Evolutionary conservation across 495 filamentous ascomycete genomes (phyloP), one percentile per base, ranked within the genome.

Genomic region (Patellaria atrata): DNA sequence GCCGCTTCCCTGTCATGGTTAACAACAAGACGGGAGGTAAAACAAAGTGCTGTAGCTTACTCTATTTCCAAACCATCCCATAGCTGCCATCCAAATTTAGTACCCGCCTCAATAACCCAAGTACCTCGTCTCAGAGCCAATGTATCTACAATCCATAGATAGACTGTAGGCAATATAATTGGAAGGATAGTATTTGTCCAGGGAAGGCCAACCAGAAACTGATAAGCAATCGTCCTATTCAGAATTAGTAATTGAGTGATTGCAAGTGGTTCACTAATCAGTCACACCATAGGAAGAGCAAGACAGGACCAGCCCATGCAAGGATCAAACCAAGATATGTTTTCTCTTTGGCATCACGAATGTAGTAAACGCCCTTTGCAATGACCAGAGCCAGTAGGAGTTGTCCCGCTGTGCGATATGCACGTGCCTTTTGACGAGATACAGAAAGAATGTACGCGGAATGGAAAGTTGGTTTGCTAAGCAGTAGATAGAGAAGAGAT

Each of bases 301-400:
- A 40, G 40, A 80, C 69, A 8, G 75, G 70, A 19, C 57, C 57
- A 3, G 73, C 71, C 77, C 77, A 82, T n/a, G 62, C 53, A 8
- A 78, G 45, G 23, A 82, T 78, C 35, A 80, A 54, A 1, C 75
- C 74, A 22, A 77, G 52, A 43, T 82, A 82, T 14, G 68, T 74
- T 2, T 62, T 62, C 18, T 55, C 30, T 5, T 60, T 60, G 4
- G 58, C 59, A 5, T 41, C 48, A 20, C 35, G 47, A 17, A 73
- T 51, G 30, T 67, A 50, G n/a, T 38, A 40, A 16, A 39, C 46
- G 11, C 68, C 65, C 17, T 29, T 38, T 3, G 52, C 34, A 10
- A 70, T 53, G 19, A 49, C 43, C 17, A 44, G 40, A 5, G 51
- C 44, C 10, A 75, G 48, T 3, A 59, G 27, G 7, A 59, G 17